phyloP scores from a whole-genome alignment of 1,284 basidiomycete species.

The Fomitopsis palustris region DNA sequence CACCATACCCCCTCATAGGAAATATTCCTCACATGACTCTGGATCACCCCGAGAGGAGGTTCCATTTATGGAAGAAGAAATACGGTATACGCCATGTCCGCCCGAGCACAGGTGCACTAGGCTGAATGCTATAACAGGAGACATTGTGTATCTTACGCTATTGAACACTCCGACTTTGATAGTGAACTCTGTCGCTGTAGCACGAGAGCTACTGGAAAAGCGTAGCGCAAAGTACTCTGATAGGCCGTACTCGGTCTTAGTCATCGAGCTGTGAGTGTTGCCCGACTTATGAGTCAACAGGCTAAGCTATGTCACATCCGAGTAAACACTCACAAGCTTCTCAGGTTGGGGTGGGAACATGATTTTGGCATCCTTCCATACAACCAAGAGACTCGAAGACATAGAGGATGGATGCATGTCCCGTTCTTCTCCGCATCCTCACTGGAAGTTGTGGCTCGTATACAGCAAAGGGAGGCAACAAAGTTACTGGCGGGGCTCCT shows the following conservation, averaged over 20 bases:
- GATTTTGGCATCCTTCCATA: background rate
- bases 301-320: background rate
- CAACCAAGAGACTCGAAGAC: conserved; percentile 2
- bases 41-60: conserved; percentile 33
- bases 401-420: conserved; percentile 27
- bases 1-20: conserved; percentile 39
- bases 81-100: background rate
- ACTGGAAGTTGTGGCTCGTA: conserved; percentile 14
- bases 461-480: background rate
- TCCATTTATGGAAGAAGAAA: conserved; percentile 17
- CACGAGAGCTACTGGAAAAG: conserved; percentile 39
- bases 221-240: conserved; percentile 36
- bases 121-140: background rate
- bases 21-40: conserved; percentile 41
- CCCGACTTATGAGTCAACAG: background rate
- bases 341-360: conserved; percentile 10
- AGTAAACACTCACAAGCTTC: background rate
- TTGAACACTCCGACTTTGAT: conserved; percentile 34
- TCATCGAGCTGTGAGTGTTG: background rate
- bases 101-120: conserved; percentile 19
- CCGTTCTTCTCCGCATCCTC: conserved; percentile 20
- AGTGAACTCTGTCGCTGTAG: conserved; percentile 32
- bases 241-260: conserved; percentile 19
- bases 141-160: conserved; percentile 32
- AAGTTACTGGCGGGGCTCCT: background rate